Evolutionary conservation across 768 basidiomycete species (phyloP).

Genomic region (Auricularia sp.): DNA sequence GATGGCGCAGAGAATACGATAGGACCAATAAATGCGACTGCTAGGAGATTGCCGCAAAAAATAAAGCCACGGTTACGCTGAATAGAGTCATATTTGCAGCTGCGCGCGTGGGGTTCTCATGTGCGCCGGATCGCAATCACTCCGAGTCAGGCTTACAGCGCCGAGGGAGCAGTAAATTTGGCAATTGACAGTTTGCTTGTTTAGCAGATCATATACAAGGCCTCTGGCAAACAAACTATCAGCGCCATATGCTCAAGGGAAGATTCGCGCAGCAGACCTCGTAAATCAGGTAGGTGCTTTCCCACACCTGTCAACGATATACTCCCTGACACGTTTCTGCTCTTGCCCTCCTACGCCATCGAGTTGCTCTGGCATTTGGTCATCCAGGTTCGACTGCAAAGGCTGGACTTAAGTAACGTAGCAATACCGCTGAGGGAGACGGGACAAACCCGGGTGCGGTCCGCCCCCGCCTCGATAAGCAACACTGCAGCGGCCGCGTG

Average conservation of each 20-base stretch:
- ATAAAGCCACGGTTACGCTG: too few relatives aligned
- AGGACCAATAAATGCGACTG: too few relatives aligned
- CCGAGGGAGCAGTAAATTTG: too few relatives aligned
- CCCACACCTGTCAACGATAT: conserved; percentile 69
- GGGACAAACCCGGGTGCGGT: conserved; percentile 68
- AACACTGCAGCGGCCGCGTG: conserved; percentile 85
- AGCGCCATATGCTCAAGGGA: background rate
- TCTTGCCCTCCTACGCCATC: conserved; percentile 86
- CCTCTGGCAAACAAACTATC: background rate
- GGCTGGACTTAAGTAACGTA: background rate
- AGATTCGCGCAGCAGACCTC: background rate
- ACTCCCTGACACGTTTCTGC: conserved; percentile 67
- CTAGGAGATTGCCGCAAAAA: too few relatives aligned
- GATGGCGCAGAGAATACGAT: too few relatives aligned
- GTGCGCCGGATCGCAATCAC: too few relatives aligned
- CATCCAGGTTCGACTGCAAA: conserved; percentile 68
- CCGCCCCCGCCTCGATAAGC: conserved; percentile 91
- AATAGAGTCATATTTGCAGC: too few relatives aligned
- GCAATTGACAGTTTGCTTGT: too few relatives aligned
- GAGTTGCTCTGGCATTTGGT: conserved; percentile 77
- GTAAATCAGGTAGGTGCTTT: conserved; percentile 25
- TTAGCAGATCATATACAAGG: too few relatives aligned
- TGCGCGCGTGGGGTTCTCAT: too few relatives aligned
- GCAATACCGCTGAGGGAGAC: background rate
- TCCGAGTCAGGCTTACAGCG: too few relatives aligned